These are phyloP conservation scores for Beauveria sp. DNA, from an alignment of 2,329 filamentous ascomycete genomes.

Conservation along the genomic window DNA sequence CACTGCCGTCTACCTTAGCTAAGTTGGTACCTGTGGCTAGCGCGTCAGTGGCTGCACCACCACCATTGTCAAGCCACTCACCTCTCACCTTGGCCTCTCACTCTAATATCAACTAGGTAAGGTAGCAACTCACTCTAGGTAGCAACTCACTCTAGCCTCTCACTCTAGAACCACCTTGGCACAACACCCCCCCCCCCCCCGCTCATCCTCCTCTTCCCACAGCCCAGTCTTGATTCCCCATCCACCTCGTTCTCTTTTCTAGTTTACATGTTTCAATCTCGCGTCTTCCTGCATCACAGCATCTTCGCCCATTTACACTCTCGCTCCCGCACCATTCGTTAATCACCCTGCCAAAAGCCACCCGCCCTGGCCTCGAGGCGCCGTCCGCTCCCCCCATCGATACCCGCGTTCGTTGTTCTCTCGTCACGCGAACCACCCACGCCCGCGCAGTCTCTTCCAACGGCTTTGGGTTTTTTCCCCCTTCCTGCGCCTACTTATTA, in stretches of 20 bases:
- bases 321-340: not conserved
- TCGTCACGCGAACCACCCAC: conserved; percentile 8
- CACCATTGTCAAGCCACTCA: not conserved
- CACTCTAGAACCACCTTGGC: not conserved
- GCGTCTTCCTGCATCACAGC: not conserved
- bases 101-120: not conserved
- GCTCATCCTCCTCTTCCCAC: not conserved
- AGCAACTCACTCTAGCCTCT: not conserved
- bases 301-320: not conserved
- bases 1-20: too few species aligned
- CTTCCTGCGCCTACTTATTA: not conserved
- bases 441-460: not conserved
- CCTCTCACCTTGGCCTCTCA: not conserved
- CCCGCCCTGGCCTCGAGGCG: not conserved
- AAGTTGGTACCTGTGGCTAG: not conserved
- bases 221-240: not conserved
- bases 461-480: not conserved
- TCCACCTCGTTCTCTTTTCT: not conserved
- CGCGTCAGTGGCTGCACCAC: not conserved
- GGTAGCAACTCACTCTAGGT: too few species aligned
- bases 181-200: not conserved
- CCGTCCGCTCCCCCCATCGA: not conserved
- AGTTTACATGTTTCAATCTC: conserved; percentile 9
- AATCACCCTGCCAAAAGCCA: not conserved
- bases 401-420: conserved; percentile 4